Evolutionary conservation across 164 flowering plant species (phyloP), one percentile per base, ranked within the genome.

Genomic region (Vitis vinifera): DNA sequence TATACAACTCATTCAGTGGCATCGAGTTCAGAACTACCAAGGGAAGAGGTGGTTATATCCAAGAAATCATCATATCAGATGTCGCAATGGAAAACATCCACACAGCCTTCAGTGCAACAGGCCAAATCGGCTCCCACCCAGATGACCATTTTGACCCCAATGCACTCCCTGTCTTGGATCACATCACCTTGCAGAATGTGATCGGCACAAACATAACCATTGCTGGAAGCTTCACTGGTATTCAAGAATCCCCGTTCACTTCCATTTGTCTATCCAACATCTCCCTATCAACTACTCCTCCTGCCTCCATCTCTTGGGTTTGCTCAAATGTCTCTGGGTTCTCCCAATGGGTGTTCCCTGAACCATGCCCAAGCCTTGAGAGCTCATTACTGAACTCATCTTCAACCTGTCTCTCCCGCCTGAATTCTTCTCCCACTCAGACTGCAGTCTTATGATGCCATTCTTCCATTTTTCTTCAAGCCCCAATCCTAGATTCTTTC

Each of bases 361-460:
- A 78, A 61, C 88, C 91, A 6, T 85, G 91, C 52, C 76, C 83
- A 4, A 83, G 74, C 2, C 84, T 87, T 10, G 59, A 71, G 64
- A 67, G 17, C 70, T 51, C 76, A 2, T 65, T 48, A 52, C 69
- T 78, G 17, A 77, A 59, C 66, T 75, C 73, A 55, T 75, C 82
- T 13, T 64, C 66, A 0, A 23, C 68, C 2, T 82, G 81, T 68
- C 72, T 73, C 64, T 61, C 76, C 67, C 66, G 76, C 12, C 4
- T 31, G 53, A 49, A 67, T 12, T 49, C 71, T 37, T 56, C 53
- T 17, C 72, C 73, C 57, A 67, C 44, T 0, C 0, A 61, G 72
- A 75, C 81, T 9, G 83, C 84, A 17, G 65, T 27, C 23, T 68
- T 72, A 52, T 83, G 81, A 81, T 50, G 44, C 48, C 31, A 57